A percentile compares a stretch with the other conserved stretches of the same genome.
Conservation (phyloP, 805 yeast species). For the Nakazawaea holstii region DNA sequence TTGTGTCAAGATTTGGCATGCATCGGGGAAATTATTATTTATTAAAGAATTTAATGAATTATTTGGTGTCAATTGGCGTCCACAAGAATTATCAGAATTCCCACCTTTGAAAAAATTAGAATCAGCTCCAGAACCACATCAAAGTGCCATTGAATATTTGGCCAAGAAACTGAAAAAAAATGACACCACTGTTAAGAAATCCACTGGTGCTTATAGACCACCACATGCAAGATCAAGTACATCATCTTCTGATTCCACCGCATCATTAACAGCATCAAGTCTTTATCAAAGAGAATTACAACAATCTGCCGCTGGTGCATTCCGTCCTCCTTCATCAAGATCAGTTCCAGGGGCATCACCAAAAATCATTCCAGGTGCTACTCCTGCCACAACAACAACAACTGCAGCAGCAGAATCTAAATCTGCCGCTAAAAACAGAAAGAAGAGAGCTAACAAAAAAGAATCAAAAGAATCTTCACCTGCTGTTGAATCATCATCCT, state of each 20-base stretch:
- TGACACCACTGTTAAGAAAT: constrained; percentile 32
- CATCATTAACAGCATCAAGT: constrained; percentile 36
- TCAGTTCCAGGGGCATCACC: constrained; percentile 18
- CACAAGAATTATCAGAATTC: constrained; percentile 47
- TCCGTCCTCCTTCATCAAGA: constrained; percentile 21
- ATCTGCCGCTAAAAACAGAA: constrained; percentile 67
- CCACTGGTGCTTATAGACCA: constrained; percentile 91
- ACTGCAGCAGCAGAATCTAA: constrained; percentile 42
- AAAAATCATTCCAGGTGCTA: constrained; percentile 56
- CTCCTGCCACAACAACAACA: constrained; percentile 38
- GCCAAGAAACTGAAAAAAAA: constrained; percentile 32
- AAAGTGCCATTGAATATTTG: constrained; percentile 57
- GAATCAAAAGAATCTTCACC: constrained; percentile 18
- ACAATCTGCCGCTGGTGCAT: constrained; percentile 21
- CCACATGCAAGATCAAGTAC: constrained; percentile 76
- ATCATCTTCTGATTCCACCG: constrained; percentile 21
- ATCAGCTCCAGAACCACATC: constrained; percentile 64
- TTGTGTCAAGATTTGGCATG: constrained; percentile 92
- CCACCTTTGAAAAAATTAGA: constrained; percentile 46
- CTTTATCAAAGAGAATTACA: constrained; percentile 53
- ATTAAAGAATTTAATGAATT: constrained; percentile 79
- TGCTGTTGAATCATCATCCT: neutral
- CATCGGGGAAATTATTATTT: constrained; percentile 74
- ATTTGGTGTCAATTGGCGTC: constrained; percentile 80
- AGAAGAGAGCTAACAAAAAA: constrained; percentile 65